A percentile compares a stretch with the other conserved stretches of the same genome.
These are phyloP conservation scores for Schizochytrium sp. DNA, from an alignment of 108 stramenopile genomes.

Conservation along the genomic window DNA sequence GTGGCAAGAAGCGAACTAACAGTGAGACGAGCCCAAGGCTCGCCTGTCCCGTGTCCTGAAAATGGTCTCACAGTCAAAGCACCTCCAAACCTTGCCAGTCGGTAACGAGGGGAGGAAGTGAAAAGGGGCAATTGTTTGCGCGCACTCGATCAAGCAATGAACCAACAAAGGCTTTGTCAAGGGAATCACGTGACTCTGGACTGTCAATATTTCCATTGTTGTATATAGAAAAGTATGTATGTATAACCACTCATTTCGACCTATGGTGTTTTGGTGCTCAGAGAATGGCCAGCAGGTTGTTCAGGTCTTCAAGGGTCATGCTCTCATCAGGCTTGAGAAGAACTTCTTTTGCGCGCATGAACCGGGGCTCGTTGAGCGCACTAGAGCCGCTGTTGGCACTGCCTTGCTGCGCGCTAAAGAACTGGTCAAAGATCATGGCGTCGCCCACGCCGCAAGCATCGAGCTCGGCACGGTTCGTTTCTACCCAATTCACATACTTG, in stretches of 20 bases:
- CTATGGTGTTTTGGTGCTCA: not conserved
- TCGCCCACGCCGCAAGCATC: not conserved
- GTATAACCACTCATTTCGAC: too few species aligned
- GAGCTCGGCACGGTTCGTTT: constrained; percentile 29
- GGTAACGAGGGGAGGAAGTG: too few species aligned
- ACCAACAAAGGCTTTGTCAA: too few species aligned
- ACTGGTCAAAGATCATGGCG: not conserved
- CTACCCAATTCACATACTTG: constrained; percentile 61
- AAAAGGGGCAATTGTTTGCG: too few species aligned
- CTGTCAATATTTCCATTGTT: too few species aligned
- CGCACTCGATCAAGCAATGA: too few species aligned
- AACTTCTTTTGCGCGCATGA: not conserved
- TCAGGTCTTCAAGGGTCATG: not conserved
- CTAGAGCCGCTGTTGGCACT: not conserved
- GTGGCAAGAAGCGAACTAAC: not conserved
- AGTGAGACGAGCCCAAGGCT: too few species aligned
- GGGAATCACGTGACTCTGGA: too few species aligned
- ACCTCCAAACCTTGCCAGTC: too few species aligned
- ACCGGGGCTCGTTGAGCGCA: not conserved
- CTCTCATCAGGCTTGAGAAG: not conserved
- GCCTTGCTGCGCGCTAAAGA: not conserved
- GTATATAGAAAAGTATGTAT: too few species aligned
- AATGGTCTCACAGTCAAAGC: too few species aligned
- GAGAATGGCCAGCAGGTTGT: not conserved
- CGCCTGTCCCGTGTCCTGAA: too few species aligned